Conservation (phyloP, 2,329 filamentous ascomycete species). For the Cadophora sp. region DNA sequence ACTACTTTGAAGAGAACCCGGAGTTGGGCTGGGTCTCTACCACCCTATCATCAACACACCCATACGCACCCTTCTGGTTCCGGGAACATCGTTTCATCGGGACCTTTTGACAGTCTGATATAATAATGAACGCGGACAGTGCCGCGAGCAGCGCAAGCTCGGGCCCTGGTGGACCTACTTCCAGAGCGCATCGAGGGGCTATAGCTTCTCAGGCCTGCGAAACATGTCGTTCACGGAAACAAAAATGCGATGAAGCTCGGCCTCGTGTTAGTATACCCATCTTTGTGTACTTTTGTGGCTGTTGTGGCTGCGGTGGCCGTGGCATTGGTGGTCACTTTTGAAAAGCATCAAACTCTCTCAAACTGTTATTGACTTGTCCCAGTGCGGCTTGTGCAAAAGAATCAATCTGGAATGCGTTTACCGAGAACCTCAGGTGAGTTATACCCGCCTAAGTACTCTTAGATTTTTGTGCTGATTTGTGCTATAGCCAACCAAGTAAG, state of each 20-base stretch:
- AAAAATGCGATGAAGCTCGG: conserved; percentile 68
- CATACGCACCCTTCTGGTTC: conserved; percentile 7
- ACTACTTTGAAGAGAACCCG: conserved; percentile 13
- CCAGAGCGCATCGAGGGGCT: conserved; percentile 50
- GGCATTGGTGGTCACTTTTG: neutral
- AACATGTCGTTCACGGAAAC: conserved; percentile 65
- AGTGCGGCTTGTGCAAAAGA: conserved; percentile 63
- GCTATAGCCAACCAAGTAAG: conserved; percentile 66
- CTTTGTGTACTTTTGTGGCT: neutral
- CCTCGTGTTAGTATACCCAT: conserved; percentile 50
- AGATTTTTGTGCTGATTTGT: neutral
- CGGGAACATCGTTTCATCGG: conserved; percentile 8
- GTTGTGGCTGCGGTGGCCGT: neutral
- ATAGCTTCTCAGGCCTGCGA: conserved; percentile 65
- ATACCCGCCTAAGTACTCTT: neutral
- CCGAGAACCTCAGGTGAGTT: conserved; percentile 42
- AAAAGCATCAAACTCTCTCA: neutral
- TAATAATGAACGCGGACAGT: conserved; percentile 40
- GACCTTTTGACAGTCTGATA: neutral
- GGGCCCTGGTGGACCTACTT: conserved; percentile 30
- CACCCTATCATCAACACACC: conserved; percentile 20
- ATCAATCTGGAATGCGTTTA: conserved; percentile 66
- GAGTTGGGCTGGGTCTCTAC: conserved; percentile 13
- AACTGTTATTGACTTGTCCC: neutral
- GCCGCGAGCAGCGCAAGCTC: conserved; percentile 35